Base-by-base conservation (phyloP, 2,329 filamentous ascomycete genomes). In the Hypomyces rosellus region DNA sequence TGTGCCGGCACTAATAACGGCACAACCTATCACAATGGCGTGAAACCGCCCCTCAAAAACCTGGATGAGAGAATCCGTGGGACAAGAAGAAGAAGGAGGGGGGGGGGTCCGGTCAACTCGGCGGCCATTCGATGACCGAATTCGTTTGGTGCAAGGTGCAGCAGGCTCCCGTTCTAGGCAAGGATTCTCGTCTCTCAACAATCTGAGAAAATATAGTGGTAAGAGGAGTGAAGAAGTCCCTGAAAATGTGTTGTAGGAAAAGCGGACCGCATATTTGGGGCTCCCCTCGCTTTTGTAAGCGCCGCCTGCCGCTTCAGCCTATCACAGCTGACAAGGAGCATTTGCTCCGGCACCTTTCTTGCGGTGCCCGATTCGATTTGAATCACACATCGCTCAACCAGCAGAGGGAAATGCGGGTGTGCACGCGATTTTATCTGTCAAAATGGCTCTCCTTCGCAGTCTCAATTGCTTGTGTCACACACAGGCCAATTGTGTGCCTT, bases 331-430 rank as follows among this genome's bases (percentile, higher is more conserved):
- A 54, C 57, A 57, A 57, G 65, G 65, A 68, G 65, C 65, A 57
- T 62, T 61, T 59, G 65, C 65, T 68, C 65, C 65, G 64, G 60
- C 14, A 54, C 39, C 54, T 58, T 41, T 54, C 25, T 51, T 52
- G 50, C 52, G 44, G 53, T 51, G 47, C 49, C 48, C 45, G 39
- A 50, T 38, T 52, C 51, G 34, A 37, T 25, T 42, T 52, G 55
- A 54, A 61, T 59, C 57, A 59, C 56, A 59, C 59, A 61, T 54
- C 58, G 52, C 56, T 59, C 57, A 54, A 59, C 58, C 58, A 61
- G 54, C 55, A 56, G 49, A 45, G 45, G 51, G 50, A 54, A 56
- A 54, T 52, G 55, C 50, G 56, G 49, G 46, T 52, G 56, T 61
- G 59, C 62, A 62, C 61, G 61, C 54, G 58, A 52, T 57, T 59